Base-by-base conservation (phyloP, 768 basidiomycete genomes). In the Cystobasidium ongulense region DNA sequence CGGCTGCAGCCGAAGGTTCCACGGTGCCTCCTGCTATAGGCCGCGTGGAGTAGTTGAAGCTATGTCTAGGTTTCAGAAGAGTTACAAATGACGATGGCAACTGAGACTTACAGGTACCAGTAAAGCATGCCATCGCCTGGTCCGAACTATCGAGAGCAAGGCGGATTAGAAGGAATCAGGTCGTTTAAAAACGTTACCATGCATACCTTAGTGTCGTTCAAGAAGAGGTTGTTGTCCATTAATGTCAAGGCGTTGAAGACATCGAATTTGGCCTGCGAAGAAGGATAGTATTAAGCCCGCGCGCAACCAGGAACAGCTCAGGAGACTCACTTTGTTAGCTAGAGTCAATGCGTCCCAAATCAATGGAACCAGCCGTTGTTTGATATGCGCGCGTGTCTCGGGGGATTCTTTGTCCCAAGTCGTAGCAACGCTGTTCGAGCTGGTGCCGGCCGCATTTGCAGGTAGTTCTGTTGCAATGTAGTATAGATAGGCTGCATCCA, bases 211-310 rank as follows among this genome's bases (percentile, higher is more conserved):
- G 95, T 85, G 67, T 93, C 90, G 36, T 86, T 83, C 65, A 99
- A 80, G 81, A 99, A 88, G 57, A 85, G 80, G 70, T 87, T 84
- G 81, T 97, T 99, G 81, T 99, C 96, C 89, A 97, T 92, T 76
- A 96, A 81, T 18, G 94, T 94, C 78, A 98, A 81, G 0, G 90
- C 91, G 81, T 99, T 99, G 82, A 98, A 88, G 17, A 99, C 96
- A 80, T 99, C 96, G 78, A 99, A 97, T 46, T 88, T 88, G 59
- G 90, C 89, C 84, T 85, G 73, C 1, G 57, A 18, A 27, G 21
- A 8, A 11, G 11, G 41, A 66, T 41, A 29, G 5, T n/a, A 15
- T 31, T 27, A 25, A 54, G 27, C 27, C 15, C 39, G 8, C 39
- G 39, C 39, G 39, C n/a, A 17, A 39, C 39, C 8, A 2, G 27